These are phyloP conservation scores for Yarrowia sp. DNA, from an alignment of 805 yeast species.

Conservation along the genomic window DNA sequence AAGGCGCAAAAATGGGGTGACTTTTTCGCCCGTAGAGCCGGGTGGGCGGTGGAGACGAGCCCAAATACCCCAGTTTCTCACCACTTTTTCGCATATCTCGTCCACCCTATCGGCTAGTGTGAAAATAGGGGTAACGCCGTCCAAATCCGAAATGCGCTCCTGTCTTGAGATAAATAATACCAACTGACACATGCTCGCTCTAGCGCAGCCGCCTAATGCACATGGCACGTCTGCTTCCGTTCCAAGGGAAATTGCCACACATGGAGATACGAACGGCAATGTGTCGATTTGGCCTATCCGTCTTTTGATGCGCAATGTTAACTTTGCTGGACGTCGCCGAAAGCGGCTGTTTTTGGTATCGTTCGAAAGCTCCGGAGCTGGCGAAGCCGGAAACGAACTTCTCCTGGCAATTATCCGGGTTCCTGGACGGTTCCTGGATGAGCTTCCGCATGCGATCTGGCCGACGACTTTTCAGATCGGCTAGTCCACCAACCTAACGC, in stretches of 20 bases:
- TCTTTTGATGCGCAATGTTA: background rate
- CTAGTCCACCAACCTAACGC: background rate
- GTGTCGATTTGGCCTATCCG: background rate
- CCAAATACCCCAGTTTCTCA: too few species aligned
- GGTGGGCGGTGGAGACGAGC: background rate
- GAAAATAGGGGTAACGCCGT: too few species aligned
- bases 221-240: background rate
- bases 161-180: too few species aligned
- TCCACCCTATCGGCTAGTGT: too few species aligned
- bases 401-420: too few species aligned
- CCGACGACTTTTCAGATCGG: too few species aligned
- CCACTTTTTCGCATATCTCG: too few species aligned
- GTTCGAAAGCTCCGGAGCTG: background rate
- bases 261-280: conserved; percentile 2
- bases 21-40: background rate
- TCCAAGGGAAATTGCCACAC: background rate
- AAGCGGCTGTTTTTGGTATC: background rate
- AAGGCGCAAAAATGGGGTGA: background rate
- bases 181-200: too few species aligned
- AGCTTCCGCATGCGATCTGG: too few species aligned
- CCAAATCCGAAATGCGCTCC: too few species aligned
- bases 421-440: too few species aligned
- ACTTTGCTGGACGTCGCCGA: background rate
- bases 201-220: background rate
- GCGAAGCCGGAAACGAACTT: background rate